Base-by-base conservation (phyloP, 176 grass and related monocot genomes). In the Zea luxurians region DNA sequence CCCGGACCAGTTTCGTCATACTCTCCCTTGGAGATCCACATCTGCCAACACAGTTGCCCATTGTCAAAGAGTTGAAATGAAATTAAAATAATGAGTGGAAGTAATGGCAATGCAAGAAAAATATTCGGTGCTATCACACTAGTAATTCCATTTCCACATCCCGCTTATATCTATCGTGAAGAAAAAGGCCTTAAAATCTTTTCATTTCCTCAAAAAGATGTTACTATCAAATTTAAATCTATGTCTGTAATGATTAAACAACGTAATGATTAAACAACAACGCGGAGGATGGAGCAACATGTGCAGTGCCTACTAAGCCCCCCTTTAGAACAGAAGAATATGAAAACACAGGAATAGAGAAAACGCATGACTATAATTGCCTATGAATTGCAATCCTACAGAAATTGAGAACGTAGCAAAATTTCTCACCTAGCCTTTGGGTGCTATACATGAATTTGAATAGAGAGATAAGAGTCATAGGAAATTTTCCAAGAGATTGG, bases 1-100 rank as follows among this genome's bases (percentile, higher is more conserved):
- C 84, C 49, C 0, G 89, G 89, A 64, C 93, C 89, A 35, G 87
- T 75, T 83, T 96, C 89, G 11, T 96, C 89, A 2, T 96, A 96
- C 82, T 96, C 93, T 62, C 8, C 89, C 87, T 92, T 96, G 4
- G 93, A 84, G 65, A 96, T 92, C 93, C 93, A 96, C 93, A 96
- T 96, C 93, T 96, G 75, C 47, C 57, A 75, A 75, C 21, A 57
- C 0, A 79, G 64, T 36, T 2, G 48, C 5, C 52, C 6, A 10
- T 7, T 35, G 41, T 88, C 3, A 84, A 13, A 37, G 9, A 49
- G 78, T 76, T 2, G 2, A 4, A 68, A 11, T 47, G 1, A 1
- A 6, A 60, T 2, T 11, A 1, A 20, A 58, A 58, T 20, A 58
- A 58, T 2, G 2, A 57, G 54, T 58, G 0, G 10, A 41, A 74